These are phyloP conservation scores for Pseudocercospora fijiensis DNA, from an alignment of 2,329 filamentous ascomycete species.

Conservation along the genomic window DNA sequence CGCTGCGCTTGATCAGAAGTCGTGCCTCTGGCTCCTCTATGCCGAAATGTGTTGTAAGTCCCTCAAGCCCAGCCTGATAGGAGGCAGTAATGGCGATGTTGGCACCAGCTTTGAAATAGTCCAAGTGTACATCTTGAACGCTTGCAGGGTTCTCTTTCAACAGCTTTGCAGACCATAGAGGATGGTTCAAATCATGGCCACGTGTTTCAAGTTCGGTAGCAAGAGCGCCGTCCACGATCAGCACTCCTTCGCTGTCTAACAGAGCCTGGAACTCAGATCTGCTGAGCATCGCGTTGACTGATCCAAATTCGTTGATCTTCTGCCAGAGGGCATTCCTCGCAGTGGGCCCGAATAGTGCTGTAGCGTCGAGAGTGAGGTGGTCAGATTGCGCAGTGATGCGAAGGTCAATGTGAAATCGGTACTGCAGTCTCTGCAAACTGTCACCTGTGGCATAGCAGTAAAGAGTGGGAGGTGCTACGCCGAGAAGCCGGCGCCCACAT, in stretches of 20 bases:
- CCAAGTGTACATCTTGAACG: slow-evolving; percentile 46
- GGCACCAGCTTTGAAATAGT: slow-evolving; percentile 49
- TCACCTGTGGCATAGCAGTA: background rate
- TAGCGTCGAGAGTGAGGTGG: background rate
- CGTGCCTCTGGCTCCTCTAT: slow-evolving; percentile 38
- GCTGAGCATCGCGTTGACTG: slow-evolving; percentile 24
- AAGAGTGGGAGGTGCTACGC: background rate
- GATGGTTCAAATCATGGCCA: slow-evolving; percentile 45
- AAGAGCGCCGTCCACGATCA: slow-evolving; percentile 49
- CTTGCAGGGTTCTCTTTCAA: slow-evolving; percentile 43
- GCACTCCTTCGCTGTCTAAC: slow-evolving; percentile 29
- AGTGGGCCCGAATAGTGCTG: background rate
- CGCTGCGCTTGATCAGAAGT: slow-evolving; percentile 44
- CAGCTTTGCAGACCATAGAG: slow-evolving; percentile 49
- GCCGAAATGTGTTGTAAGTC: slow-evolving; percentile 42
- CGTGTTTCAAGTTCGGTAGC: slow-evolving; percentile 50
- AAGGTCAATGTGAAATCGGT: background rate
- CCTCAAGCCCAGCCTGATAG: slow-evolving; percentile 49
- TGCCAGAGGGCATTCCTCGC: background rate
- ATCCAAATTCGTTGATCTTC: slow-evolving; percentile 9
- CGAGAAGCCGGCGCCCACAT: too few relatives aligned
- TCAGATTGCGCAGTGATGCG: background rate
- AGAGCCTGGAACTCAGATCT: slow-evolving; percentile 27
- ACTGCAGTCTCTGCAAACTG: background rate
- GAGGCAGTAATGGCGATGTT: slow-evolving; percentile 50